Evolutionary conservation across 768 basidiomycete genomes (phyloP).

Genomic region (Trametes punicea): DNA sequence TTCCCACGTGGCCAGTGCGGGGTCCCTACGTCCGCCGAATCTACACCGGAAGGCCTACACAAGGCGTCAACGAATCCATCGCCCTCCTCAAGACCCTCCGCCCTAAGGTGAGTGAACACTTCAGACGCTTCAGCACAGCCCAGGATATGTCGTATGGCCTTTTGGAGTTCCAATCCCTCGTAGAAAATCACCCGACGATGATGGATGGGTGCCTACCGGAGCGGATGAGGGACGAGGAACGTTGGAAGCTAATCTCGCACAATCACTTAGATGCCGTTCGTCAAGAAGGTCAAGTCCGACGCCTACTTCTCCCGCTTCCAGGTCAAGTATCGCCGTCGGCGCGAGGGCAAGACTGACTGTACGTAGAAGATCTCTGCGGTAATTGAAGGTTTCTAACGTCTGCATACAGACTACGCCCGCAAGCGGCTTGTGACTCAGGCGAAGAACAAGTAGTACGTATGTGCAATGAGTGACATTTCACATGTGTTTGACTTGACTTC

Average conservation of each 20-base stretch:
- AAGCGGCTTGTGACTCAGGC: conserved; percentile 97
- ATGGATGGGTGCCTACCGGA: conserved; percentile 31
- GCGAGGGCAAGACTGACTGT: conserved; percentile 99
- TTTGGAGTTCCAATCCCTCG: not conserved
- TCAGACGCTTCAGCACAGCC: not conserved
- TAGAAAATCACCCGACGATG: conserved; percentile 10
- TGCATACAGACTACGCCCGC: conserved; percentile 82
- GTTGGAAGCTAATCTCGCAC: conserved; percentile 13
- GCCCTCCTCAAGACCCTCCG: conserved; percentile 30
- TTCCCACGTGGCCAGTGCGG: conserved; percentile 1
- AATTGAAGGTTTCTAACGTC: not conserved
- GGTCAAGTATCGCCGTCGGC: conserved; percentile 96
- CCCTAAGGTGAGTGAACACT: conserved; percentile 36
- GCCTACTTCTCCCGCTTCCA: conserved; percentile 99
- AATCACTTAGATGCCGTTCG: conserved; percentile 80
- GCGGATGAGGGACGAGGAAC: conserved; percentile 28
- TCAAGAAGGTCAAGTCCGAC: conserved; percentile 94
- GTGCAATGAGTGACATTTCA: not conserved
- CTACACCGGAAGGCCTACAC: not conserved
- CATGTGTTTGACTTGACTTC: not conserved
- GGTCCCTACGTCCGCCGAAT: conserved; percentile 5
- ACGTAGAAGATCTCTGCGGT: not conserved
- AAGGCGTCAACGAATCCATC: conserved; percentile 29
- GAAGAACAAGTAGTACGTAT: conserved; percentile 94
- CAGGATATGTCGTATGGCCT: not conserved